These are phyloP conservation scores for Cucumis cinereus DNA, from an alignment of 306 rosid genomes.

Conservation along the genomic window DNA sequence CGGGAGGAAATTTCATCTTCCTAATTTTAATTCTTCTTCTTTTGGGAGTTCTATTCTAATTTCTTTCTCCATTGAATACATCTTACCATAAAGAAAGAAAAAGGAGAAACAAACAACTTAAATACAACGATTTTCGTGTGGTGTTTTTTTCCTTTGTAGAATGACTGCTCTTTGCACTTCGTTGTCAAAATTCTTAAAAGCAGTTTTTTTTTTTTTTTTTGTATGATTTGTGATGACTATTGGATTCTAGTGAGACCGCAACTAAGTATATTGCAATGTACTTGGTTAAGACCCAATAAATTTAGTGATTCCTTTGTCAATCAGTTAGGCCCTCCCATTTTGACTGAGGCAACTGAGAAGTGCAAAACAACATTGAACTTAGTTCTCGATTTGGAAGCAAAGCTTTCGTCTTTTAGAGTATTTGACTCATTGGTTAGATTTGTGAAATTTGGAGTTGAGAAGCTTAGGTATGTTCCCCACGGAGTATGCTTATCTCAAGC, in stretches of 20 bases:
- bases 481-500: background rate
- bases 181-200: background rate
- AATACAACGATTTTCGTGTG: background rate
- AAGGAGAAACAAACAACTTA: background rate
- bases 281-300: background rate
- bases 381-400: background rate
- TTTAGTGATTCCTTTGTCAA: background rate
- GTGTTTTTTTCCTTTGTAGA: background rate
- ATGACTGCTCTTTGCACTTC: background rate
- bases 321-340: background rate
- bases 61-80: background rate
- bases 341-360: background rate
- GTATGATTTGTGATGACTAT: background rate
- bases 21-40: background rate
- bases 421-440: background rate
- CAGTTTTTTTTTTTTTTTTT: background rate
- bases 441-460: background rate
- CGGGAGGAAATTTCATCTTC: background rate
- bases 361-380: background rate
- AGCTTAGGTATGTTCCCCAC: background rate
- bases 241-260: background rate
- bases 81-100: background rate
- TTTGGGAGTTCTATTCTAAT: background rate
- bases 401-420: background rate
- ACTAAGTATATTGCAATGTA: background rate